Conservation (phyloP, 345 rosid genomes). For the Cardamine resedifolia region DNA sequence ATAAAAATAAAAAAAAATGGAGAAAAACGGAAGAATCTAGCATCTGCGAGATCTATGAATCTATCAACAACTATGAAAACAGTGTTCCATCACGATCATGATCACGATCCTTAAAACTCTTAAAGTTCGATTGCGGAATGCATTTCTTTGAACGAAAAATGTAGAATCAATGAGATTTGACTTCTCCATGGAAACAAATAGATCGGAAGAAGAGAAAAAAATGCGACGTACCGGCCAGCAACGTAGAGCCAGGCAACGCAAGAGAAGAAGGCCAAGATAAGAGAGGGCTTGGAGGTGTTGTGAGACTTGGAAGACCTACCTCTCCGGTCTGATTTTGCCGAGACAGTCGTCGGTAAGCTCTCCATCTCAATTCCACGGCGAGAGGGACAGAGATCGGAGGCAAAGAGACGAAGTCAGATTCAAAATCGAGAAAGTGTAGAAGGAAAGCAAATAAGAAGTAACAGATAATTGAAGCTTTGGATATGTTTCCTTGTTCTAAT, state of each 20-base stretch:
- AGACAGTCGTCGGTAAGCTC: conserved; percentile 54
- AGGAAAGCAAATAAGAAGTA: conserved; percentile 16
- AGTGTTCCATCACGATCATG: background rate
- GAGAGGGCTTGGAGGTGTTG: conserved; percentile 70
- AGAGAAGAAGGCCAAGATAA: conserved; percentile 74
- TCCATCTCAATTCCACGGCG: conserved; percentile 51
- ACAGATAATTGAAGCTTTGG: background rate
- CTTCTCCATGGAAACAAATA: background rate
- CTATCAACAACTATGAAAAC: conserved; percentile 1
- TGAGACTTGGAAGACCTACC: conserved; percentile 73
- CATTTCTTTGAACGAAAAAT: background rate
- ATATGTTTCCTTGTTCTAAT: conserved; percentile 15
- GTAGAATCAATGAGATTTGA: conserved; percentile 14
- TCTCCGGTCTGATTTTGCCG: conserved; percentile 60
- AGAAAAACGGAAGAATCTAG: background rate
- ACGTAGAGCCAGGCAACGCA: conserved; percentile 96
- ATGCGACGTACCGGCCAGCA: conserved; percentile 68
- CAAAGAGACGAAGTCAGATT: conserved; percentile 7
- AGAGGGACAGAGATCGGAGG: conserved; percentile 15
- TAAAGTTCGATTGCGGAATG: background rate
- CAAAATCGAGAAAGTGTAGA: conserved; percentile 16
- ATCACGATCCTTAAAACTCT: background rate
- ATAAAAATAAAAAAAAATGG: background rate
- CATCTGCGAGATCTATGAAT: conserved; percentile 26
- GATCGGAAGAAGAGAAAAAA: background rate